Evolutionary conservation across 2,329 filamentous ascomycete genomes (phyloP), one percentile per base, ranked within the genome.

Genomic region (Davidsoniella eucalypti): DNA sequence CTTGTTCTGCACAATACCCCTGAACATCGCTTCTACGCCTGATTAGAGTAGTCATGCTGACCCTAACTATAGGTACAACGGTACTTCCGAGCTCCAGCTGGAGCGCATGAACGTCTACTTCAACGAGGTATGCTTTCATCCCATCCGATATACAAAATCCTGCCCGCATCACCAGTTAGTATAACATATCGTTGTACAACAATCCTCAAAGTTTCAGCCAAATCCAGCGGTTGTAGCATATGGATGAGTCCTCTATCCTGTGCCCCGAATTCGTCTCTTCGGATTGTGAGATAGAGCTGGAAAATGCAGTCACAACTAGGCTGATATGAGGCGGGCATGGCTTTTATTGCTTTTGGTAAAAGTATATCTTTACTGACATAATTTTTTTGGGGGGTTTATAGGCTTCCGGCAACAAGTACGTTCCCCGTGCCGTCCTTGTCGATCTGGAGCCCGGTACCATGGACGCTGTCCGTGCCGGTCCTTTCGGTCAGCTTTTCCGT

Each of bases 81-180:
- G 92, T 67, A 88, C 86, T 61, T 96, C 90, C 42, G 92, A 96
- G 71, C 87, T 96, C 67, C 92, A 98, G 79, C 82, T 96, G 61
- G 92, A 98, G 84, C 88, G 92, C 65, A 94, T 98, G 88, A 98
- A 88, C 70, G 90, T 96, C 69, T 95, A 96, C 80, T 95, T 96
- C 83, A 88, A 94, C 64, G 72, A 76, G 70, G 72, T 75, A 64
- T 54, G 67, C 18, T 33, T 33, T 33, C 29, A 33, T 33, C 29
- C 29, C 9, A 33, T 33, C 21, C 29, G 29, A 33, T 33, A 33
- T 33, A 21, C 14, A 17, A 25, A 8, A 9, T 10, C 41, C 37
- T 16, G 37, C 10, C 16, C 16, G 33, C n/a, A 40, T 39, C 33
- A 5, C 45, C 23, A 47, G 3, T 47, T 39, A 16, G 17, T 36